phyloP scores from a whole-genome alignment of 306 rosid genomes.

The Bauhinia variegata region DNA sequence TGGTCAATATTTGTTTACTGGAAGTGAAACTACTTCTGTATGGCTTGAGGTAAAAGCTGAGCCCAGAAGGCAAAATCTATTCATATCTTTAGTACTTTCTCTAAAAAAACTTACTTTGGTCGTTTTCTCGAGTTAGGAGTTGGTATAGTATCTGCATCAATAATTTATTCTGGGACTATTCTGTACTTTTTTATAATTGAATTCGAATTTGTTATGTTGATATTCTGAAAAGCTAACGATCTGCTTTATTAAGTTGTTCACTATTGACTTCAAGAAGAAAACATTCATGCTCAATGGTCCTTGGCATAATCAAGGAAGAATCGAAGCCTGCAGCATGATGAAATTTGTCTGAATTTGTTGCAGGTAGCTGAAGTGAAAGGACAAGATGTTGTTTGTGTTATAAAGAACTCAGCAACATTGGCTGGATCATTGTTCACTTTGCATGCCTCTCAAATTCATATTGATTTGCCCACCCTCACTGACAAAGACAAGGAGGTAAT shows the following conservation, averaged over 20 bases:
- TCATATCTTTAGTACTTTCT: constrained; percentile 16
- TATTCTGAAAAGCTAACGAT: constrained; percentile 18
- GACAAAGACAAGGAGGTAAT: constrained; percentile 83
- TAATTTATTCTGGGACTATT: constrained; percentile 2
- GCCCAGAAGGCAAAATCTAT: constrained; percentile 8
- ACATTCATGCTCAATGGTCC: constrained; percentile 43
- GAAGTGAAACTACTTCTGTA: constrained; percentile 98
- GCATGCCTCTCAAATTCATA: constrained; percentile 89
- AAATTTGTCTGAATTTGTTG: constrained; percentile 35
- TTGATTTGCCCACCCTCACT: constrained; percentile 89
- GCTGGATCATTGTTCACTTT: constrained; percentile 89
- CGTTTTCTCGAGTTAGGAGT: constrained; percentile 21
- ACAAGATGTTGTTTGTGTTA: constrained; percentile 75
- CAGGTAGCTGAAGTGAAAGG: constrained; percentile 89
- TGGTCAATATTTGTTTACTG: constrained; percentile 96
- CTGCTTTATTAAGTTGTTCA: background rate
- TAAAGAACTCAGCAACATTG: constrained; percentile 91
- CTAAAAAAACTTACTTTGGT: constrained; percentile 27
- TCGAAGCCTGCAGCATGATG: constrained; percentile 28
- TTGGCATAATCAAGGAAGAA: constrained; percentile 36
- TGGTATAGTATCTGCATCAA: background rate
- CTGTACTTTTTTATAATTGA: background rate
- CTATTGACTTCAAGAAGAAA: background rate
- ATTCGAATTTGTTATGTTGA: constrained; percentile 24
- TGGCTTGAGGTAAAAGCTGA: constrained; percentile 87